These are phyloP conservation scores for Phoenix dactylifera DNA, from an alignment of 176 grass and related monocot species.

Conservation along the genomic window DNA sequence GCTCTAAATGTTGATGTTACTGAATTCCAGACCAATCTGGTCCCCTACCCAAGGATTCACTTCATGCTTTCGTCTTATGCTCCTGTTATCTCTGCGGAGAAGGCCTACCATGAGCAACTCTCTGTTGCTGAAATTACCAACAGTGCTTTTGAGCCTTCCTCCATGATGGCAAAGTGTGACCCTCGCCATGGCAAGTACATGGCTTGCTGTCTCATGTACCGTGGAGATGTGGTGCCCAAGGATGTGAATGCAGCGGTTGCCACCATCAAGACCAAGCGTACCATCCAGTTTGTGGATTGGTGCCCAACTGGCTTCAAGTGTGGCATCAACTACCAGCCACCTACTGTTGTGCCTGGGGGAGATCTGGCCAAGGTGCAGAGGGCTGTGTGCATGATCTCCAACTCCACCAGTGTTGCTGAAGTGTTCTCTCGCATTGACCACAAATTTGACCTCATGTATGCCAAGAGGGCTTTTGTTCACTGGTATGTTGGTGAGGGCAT, in stretches of 20 bases:
- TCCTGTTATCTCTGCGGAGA: constrained; percentile 55
- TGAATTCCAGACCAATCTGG: constrained; percentile 86
- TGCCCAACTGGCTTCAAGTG: constrained; percentile 86
- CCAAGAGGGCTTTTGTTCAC: constrained; percentile 54
- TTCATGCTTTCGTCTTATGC: constrained; percentile 87
- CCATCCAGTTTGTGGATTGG: constrained; percentile 87
- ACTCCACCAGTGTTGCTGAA: constrained; percentile 74
- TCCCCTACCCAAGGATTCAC: constrained; percentile 74
- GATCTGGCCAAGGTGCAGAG: constrained; percentile 81
- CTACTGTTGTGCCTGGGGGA: constrained; percentile 57
- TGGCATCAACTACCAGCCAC: constrained; percentile 79
- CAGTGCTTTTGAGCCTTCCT: constrained; percentile 73
- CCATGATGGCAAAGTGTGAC: constrained; percentile 87
- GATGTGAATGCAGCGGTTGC: constrained; percentile 69
- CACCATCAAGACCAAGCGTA: constrained; percentile 83
- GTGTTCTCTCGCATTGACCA: constrained; percentile 75
- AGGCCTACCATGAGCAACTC: constrained; percentile 78
- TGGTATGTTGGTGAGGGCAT: constrained; percentile 48
- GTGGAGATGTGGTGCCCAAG: constrained; percentile 78
- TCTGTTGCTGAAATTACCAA: constrained; percentile 80
- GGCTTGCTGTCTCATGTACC: constrained; percentile 90
- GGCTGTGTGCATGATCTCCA: constrained; percentile 85
- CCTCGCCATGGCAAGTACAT: constrained; percentile 71
- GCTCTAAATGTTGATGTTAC: constrained; percentile 77
- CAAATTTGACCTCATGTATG: constrained; percentile 92